phyloP scores from a whole-genome alignment of 345 rosid genomes.

The Capsella bursapastoris region DNA sequence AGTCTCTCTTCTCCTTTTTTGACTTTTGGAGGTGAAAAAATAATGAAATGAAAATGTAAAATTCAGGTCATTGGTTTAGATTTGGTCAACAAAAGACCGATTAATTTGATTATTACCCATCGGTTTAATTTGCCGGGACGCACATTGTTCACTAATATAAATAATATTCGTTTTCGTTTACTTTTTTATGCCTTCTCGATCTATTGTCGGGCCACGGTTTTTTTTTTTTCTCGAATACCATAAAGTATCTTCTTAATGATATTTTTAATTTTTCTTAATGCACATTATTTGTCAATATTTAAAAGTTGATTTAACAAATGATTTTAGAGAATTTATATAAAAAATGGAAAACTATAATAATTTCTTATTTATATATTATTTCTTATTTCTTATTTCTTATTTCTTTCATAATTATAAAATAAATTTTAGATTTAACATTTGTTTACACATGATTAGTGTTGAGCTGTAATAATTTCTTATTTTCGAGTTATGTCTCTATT shows the following conservation, averaged over 20 bases:
- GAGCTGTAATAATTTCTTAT: slow-evolving; percentile 2
- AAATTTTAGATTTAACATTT: neutral
- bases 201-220: neutral
- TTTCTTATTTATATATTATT: no score
- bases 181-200: slow-evolving; percentile 33
- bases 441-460: neutral
- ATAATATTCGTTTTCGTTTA: neutral
- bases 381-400: no score
- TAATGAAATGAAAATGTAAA: neutral
- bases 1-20: slow-evolving; percentile 6
- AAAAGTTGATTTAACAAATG: neutral
- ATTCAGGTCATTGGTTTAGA: slow-evolving; percentile 29
- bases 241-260: neutral
- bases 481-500: neutral
- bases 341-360: no score
- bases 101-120: slow-evolving; percentile 4
- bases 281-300: neutral
- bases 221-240: neutral
- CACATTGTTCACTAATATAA: neutral
- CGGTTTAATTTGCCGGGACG: slow-evolving; percentile 37
- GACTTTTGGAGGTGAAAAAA: slow-evolving; percentile 21
- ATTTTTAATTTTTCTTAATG: neutral
- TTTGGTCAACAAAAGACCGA: slow-evolving; percentile 33
- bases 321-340: no score
- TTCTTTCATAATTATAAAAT: no score